Evolutionary conservation across 345 rosid genomes (phyloP), one percentile per base, ranked within the genome.

Genomic region (Lumnitzera racemosa): DNA sequence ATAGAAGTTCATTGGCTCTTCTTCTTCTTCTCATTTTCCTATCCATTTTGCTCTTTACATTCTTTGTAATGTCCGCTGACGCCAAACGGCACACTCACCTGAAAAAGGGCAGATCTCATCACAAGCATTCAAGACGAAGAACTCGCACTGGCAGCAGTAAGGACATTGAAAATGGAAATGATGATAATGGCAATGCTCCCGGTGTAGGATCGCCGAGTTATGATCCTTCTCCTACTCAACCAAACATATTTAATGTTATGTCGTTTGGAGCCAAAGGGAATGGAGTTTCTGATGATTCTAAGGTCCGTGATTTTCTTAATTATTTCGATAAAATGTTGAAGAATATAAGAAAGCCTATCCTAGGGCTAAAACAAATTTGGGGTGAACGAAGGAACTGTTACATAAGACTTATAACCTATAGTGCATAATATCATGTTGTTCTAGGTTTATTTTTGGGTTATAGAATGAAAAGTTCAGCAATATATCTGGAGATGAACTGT

Each of bases 231-330:
- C 68, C 73, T 2, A 24, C 64, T 0, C 36, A 43, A 20, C 51
- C 83, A 12, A 51, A 10, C 48, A 52, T 72, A 31, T 83, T 81
- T 57, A 59, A 74, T 58, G 63, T 85, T 53, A 53, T 85, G 57
- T 78, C 86, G 0, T 85, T 76, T 51, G 88, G 85, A 62, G 88
- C 88, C 20, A 70, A 69, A 51, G 86, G 84, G 2, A 73, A 83
- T 47, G 91, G 86, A 31, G 67, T 71, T 58, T 64, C 84, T 23
- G 91, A 86, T 70, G 88, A 86, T 76, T 79, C 88, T 0, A 49
- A 72, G 88, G 86, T 74, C 56, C 3, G 51, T 36, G 2, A 46
- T 17, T 27, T 20, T 23, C 61, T 47, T 20, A 17, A 47, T 16
- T 24, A 47, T 47, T 27, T 27, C 17, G 24, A 29, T 58, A 16